Conservation (phyloP, 768 basidiomycete genomes). For the Russula compacta region DNA sequence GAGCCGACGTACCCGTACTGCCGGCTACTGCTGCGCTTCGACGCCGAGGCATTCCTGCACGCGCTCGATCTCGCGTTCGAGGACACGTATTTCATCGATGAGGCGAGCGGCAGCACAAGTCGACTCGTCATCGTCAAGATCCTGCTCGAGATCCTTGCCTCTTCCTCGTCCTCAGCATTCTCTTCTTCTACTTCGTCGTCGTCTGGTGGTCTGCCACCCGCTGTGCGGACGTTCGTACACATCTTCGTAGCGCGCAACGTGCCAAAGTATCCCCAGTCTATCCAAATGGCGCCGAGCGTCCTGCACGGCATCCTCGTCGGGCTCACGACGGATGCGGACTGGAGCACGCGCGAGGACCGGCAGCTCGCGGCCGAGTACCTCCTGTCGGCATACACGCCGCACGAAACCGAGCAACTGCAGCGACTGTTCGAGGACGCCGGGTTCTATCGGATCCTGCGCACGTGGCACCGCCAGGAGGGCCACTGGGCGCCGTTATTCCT, state of each 20-base stretch:
- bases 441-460: conserved; percentile 85
- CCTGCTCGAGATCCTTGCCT: conserved; percentile 61
- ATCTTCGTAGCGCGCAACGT: conserved; percentile 97
- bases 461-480: conserved; percentile 66
- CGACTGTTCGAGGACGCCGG: conserved; percentile 69
- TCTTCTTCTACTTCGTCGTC: conserved; percentile 21
- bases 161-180: not conserved
- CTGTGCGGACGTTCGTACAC: conserved; percentile 75
- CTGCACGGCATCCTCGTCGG: conserved; percentile 70
- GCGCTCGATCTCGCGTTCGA: conserved; percentile 93
- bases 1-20: conserved; percentile 90
- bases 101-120: conserved; percentile 44
- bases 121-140: conserved; percentile 80
- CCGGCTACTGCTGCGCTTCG: conserved; percentile 73
- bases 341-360: conserved; percentile 80
- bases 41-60: conserved; percentile 91
- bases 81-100: conserved; percentile 81
- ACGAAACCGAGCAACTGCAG: conserved; percentile 59
- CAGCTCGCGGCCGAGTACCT: conserved; percentile 93
- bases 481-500: conserved; percentile 67
- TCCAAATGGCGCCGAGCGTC: conserved; percentile 45
- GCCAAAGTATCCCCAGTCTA: conserved; percentile 90
- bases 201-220: conserved; percentile 41
- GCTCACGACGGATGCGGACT: conserved; percentile 67
- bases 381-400: conserved; percentile 83